phyloP scores from a whole-genome alignment of 1,284 basidiomycete species.

The Jaminaea rosea region DNA sequence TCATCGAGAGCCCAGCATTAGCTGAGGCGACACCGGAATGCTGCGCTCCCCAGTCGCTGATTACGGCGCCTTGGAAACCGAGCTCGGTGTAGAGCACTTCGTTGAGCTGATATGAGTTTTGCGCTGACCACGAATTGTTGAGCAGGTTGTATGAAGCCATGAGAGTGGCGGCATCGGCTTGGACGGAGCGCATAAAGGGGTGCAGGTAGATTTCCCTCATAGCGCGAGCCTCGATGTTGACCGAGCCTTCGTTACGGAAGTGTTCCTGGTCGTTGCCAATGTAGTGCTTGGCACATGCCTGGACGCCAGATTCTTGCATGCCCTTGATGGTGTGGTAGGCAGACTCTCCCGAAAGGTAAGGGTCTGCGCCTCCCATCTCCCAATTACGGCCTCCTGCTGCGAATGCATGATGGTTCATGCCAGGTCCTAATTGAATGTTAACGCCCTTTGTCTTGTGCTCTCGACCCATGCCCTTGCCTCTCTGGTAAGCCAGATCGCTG shows the following conservation, averaged over 20 bases:
- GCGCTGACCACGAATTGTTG: slow-evolving; percentile 62
- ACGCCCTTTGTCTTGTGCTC: slow-evolving; percentile 74
- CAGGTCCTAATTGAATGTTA: slow-evolving; percentile 58
- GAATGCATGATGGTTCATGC: slow-evolving; percentile 1
- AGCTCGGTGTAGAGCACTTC: slow-evolving; percentile 64
- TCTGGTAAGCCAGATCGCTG: slow-evolving; percentile 61
- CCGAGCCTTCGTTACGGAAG: slow-evolving; percentile 25
- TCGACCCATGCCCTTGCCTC: slow-evolving; percentile 65
- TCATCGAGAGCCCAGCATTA: slow-evolving; percentile 61
- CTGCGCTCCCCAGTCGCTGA: slow-evolving; percentile 45
- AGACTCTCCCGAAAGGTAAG: slow-evolving; percentile 38
- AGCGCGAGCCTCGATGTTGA: slow-evolving; percentile 62
- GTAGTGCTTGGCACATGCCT: slow-evolving; percentile 48
- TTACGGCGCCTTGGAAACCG: slow-evolving; percentile 66
- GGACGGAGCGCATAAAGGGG: slow-evolving; percentile 50
- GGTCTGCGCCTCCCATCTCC: slow-evolving; percentile 54
- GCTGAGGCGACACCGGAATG: slow-evolving; percentile 46
- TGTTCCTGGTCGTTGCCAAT: slow-evolving; percentile 44
- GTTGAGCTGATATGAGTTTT: slow-evolving; percentile 62
- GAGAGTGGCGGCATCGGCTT: slow-evolving; percentile 48
- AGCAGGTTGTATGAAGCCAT: slow-evolving; percentile 54
- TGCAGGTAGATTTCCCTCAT: slow-evolving; percentile 53
- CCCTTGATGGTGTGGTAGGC: slow-evolving; percentile 28
- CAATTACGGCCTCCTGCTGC: slow-evolving; percentile 64
- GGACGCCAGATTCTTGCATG: slow-evolving; percentile 35